phyloP scores from a whole-genome alignment of 1,284 basidiomycete genomes.

The Trametes hirsuta region DNA sequence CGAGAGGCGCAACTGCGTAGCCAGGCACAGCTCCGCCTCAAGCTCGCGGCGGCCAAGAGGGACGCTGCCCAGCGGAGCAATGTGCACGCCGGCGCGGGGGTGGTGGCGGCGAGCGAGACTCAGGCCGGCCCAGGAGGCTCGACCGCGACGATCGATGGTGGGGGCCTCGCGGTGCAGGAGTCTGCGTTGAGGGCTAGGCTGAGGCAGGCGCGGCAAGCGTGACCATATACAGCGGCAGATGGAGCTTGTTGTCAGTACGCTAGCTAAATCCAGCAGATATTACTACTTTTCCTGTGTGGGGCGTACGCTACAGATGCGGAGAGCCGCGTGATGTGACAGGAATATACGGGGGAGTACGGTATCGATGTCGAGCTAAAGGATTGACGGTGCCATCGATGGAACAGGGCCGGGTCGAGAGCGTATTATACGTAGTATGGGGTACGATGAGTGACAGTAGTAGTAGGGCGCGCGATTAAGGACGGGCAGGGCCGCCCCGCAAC shows the following conservation, averaged over 20 bases:
- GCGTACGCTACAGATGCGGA: conserved; percentile 26
- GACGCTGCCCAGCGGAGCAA: conserved; percentile 10
- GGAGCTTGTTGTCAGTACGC: conserved; percentile 19
- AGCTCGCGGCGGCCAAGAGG: conserved; percentile 53
- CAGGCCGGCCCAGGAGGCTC: neutral
- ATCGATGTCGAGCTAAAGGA: conserved; percentile 14
- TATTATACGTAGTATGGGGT: conserved; percentile 18
- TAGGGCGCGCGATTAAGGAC: conserved; percentile 18
- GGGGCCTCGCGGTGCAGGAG: conserved; percentile 18
- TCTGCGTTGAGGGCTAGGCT: conserved; percentile 15
- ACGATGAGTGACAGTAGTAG: conserved; percentile 3
- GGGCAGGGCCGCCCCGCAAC: conserved; percentile 10
- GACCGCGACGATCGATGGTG: conserved; percentile 4
- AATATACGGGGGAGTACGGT: conserved; percentile 17
- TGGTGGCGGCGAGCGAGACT: neutral
- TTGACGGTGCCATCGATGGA: conserved; percentile 19
- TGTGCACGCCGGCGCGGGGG: conserved; percentile 5
- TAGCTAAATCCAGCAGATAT: conserved; percentile 23
- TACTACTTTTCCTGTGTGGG: conserved; percentile 23
- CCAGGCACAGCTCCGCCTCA: conserved; percentile 52
- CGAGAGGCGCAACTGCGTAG: conserved; percentile 50
- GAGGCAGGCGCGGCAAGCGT: conserved; percentile 10
- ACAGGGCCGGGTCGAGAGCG: conserved; percentile 8
- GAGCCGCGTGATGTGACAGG: conserved; percentile 16
- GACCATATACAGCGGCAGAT: conserved; percentile 13